A percentile compares a stretch with the other conserved stretches of the same genome.
Evolutionary conservation across 2,329 filamentous ascomycete species (phyloP).

Genomic region (Xylogone sp.): DNA sequence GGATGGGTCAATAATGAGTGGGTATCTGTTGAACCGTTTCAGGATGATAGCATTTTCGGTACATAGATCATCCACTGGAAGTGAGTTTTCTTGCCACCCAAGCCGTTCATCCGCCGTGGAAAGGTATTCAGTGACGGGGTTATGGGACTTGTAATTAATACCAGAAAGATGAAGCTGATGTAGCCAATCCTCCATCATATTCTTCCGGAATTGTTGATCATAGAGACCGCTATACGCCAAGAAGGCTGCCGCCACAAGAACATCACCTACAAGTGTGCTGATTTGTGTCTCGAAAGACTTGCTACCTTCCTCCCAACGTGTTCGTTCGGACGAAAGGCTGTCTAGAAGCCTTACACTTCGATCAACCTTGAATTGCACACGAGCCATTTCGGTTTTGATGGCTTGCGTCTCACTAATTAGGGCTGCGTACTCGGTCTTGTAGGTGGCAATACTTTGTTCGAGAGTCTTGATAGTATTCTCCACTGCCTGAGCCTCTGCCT

Average conservation of each 20-base stretch:
- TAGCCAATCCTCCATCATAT: conserved; percentile 97
- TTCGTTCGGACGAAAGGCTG: conserved; percentile 89
- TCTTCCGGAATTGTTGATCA: conserved; percentile 96
- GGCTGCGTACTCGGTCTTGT: conserved; percentile 93
- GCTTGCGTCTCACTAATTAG: conserved; percentile 96
- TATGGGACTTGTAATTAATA: conserved; percentile 87
- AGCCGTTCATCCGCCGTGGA: conserved; percentile 95
- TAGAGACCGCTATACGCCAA: conserved; percentile 95
- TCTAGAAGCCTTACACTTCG: conserved; percentile 91
- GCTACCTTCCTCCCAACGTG: conserved; percentile 94
- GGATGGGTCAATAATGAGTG: conserved; percentile 96
- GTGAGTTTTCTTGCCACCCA: conserved; percentile 87
- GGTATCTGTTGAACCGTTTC: conserved; percentile 97
- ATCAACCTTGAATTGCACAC: conserved; percentile 97
- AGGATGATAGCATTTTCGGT: conserved; percentile 98
- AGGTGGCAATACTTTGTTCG: conserved; percentile 86
- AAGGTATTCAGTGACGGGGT: conserved; percentile 92
- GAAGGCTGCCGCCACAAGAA: conserved; percentile 94
- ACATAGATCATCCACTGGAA: conserved; percentile 95
- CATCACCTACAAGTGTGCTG: conserved; percentile 91
- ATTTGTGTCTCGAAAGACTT: conserved; percentile 98
- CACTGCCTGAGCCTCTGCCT: conserved; percentile 88
- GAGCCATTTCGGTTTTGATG: conserved; percentile 95
- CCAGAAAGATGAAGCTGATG: conserved; percentile 92
- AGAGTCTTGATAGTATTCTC: conserved; percentile 80